These are phyloP conservation scores for Vitis rotundifolia DNA, from an alignment of 164 flowering plant species.

Conservation along the genomic window DNA sequence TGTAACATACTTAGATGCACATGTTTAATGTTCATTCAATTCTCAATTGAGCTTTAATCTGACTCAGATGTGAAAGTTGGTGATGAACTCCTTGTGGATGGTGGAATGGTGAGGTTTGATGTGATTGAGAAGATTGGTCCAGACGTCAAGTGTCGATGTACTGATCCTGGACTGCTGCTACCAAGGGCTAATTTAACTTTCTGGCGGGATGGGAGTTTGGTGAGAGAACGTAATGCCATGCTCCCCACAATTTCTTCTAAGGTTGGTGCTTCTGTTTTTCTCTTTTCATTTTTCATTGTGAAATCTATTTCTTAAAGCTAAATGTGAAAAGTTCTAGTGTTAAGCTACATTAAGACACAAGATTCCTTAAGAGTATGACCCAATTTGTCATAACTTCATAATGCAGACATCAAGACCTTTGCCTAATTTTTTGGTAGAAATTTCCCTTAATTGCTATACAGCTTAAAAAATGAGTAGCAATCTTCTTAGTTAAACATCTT, in stretches of 20 bases:
- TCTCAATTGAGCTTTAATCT: conserved; percentile 1
- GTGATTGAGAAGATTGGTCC: conserved; percentile 97
- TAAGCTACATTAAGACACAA: too few relatives aligned
- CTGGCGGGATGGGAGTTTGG: conserved; percentile 89
- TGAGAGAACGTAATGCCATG: conserved; percentile 92
- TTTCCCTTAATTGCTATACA: too few relatives aligned
- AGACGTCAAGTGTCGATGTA: conserved; percentile 88
- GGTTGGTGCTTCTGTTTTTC: conserved; percentile 39
- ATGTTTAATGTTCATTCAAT: too few relatives aligned
- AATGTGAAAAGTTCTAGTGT: too few relatives aligned
- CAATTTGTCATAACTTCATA: too few relatives aligned
- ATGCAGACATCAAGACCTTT: too few relatives aligned
- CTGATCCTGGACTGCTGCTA: conserved; percentile 90
- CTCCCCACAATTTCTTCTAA: conserved; percentile 98
- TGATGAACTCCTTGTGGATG: conserved; percentile 96
- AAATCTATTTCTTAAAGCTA: background rate
- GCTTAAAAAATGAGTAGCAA: too few relatives aligned
- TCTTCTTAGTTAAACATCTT: too few relatives aligned
- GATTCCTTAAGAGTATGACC: too few relatives aligned
- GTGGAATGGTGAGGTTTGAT: conserved; percentile 99
- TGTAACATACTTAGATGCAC: too few relatives aligned
- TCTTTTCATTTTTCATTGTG: background rate
- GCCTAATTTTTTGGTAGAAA: too few relatives aligned
- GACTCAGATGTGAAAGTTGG: conserved; percentile 82
- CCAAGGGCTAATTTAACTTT: conserved; percentile 96